Evolutionary conservation across 257 asterid species (phyloP), one percentile per base, ranked within the genome.

Genomic region (Anisodus tanguticus): DNA sequence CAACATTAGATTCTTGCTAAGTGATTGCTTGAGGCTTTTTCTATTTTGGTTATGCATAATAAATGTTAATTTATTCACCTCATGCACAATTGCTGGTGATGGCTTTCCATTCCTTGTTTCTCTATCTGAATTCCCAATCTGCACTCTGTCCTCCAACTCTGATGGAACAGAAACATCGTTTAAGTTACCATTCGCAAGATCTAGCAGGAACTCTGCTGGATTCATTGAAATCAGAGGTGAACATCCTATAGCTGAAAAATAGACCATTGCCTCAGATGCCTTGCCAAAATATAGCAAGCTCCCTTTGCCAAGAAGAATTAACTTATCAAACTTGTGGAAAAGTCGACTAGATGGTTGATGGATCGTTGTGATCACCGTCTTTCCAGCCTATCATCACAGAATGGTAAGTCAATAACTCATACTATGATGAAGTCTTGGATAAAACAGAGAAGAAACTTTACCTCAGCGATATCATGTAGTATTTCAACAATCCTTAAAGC

Each of bases 321-420:
- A 83, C 87, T 97, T 97, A 86, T 97, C 95, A n/a, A 97, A 97
- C 89, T 93, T 97, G 58, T 92, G 93, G 91, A 97, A 95, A 19
- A 97, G 94, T 76, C 99, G 86, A 89, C 97, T 97, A 2, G 98
- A 97, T 1, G 99, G 99, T 91, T 97, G 99, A 87, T 97, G 98
- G 88, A 95, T 97, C n/a, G 99, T 93, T 3, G 97, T 92, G 59
- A 97, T 85, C 85, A 97, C 97, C 4, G 98, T 95, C 90, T 95
- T 97, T 9, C 99, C 98, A 43, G 89, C 93, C 96, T 95, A 94
- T 81, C 83, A 78, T 31, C 35, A 31, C 35, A 31, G 35, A 31
- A 31, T 31, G 0, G 35, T 31, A 31, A 31, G 35, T 31, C 1
- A 31, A 31, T 31, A 31, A 31, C 35, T 31, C 35, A 31, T 31